Conservation (phyloP, 345 rosid species). For the Moringa oleifera region DNA sequence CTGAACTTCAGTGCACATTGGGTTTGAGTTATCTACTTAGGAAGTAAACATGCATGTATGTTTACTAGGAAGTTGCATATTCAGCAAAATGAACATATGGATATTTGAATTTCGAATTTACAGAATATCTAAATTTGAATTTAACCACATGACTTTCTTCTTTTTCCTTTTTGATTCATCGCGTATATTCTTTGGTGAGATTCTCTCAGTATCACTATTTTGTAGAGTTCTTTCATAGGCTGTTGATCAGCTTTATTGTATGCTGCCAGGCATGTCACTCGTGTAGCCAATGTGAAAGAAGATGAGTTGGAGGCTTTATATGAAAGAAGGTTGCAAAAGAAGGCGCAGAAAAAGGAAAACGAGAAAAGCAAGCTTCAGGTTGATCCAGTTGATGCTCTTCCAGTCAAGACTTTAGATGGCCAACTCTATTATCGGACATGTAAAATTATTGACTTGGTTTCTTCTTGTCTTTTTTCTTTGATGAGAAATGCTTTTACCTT, state of each 20-base stretch:
- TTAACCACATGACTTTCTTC: not conserved
- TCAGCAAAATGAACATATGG: not conserved
- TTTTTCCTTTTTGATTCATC: not conserved
- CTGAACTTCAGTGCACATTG: not conserved
- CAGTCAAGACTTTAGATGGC: constrained; percentile 81
- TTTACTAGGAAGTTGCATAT: not conserved
- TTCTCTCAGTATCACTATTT: not conserved
- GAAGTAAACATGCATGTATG: not conserved
- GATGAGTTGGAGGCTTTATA: constrained; percentile 72
- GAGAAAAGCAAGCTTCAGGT: constrained; percentile 33
- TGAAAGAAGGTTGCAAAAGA: constrained; percentile 53
- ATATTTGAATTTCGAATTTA: too few species aligned
- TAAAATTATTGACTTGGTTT: constrained; percentile 15
- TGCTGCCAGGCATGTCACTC: constrained; percentile 52
- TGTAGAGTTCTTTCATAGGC: not conserved
- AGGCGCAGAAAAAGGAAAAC: constrained; percentile 31
- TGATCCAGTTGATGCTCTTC: constrained; percentile 80
- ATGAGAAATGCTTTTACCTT: not conserved
- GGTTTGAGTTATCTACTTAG: not conserved
- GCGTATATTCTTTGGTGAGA: not conserved
- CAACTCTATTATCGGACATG: constrained; percentile 55
- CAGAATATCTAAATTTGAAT: not conserved
- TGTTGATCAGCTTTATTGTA: not conserved
- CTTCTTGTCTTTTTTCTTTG: not conserved
- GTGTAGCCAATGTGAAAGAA: constrained; percentile 50